These are phyloP conservation scores for Cyclotella baltica DNA, from an alignment of 108 stramenopile species.

Conservation along the genomic window DNA sequence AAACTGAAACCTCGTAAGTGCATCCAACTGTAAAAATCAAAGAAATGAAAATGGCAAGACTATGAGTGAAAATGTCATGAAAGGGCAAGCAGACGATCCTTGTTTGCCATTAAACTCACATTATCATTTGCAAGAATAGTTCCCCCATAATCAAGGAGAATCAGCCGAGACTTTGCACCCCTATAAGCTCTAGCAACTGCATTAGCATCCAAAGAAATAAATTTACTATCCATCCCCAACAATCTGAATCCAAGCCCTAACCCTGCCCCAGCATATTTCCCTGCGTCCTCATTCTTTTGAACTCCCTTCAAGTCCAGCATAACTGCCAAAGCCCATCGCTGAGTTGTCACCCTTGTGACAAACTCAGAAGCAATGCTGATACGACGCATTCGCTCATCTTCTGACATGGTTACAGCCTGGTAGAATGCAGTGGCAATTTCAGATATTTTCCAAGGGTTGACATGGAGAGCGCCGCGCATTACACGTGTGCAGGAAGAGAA, in stretches of 20 bases:
- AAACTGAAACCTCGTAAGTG: slow-evolving; percentile 87
- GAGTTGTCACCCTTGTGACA: slow-evolving; percentile 93
- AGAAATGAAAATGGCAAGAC: slow-evolving; percentile 11
- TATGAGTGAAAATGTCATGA: neutral
- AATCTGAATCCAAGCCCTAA: slow-evolving; percentile 94
- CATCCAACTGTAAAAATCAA: slow-evolving; percentile 60
- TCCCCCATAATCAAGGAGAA: slow-evolving; percentile 97
- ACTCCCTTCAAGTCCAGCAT: slow-evolving; percentile 93
- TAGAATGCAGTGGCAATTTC: slow-evolving; percentile 85
- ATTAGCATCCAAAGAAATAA: slow-evolving; percentile 69
- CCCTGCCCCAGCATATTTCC: slow-evolving; percentile 87
- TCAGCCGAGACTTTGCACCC: slow-evolving; percentile 76
- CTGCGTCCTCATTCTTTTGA: slow-evolving; percentile 76
- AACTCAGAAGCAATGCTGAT: slow-evolving; percentile 86
- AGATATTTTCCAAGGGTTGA: slow-evolving; percentile 94
- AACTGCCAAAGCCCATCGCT: slow-evolving; percentile 91
- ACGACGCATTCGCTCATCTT: slow-evolving; percentile 84
- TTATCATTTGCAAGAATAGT: slow-evolving; percentile 95
- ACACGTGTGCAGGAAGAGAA: slow-evolving; percentile 94
- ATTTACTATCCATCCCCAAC: slow-evolving; percentile 89
- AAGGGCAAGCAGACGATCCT: neutral
- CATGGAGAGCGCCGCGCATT: slow-evolving; percentile 94
- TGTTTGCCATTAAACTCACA: slow-evolving; percentile 65
- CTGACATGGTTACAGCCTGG: slow-evolving; percentile 77
- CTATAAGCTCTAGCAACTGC: slow-evolving; percentile 83